Evolutionary conservation across 108 stramenopile species (phyloP).

Genomic region (Pseudonitzschia multiseries): DNA sequence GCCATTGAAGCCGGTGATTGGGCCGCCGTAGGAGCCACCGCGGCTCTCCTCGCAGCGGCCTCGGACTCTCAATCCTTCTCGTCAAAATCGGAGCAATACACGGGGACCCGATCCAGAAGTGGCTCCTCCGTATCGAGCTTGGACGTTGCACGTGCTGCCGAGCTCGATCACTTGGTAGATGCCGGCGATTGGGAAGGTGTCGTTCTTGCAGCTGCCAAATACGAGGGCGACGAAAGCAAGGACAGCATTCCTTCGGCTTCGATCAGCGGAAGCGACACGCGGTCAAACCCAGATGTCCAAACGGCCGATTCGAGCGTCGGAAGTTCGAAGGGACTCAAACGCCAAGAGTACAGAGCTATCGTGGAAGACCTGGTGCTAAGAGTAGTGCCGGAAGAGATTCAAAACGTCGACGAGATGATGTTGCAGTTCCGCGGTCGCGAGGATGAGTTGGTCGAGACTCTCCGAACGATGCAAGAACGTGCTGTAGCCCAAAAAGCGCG

Average conservation of each 20-base stretch:
- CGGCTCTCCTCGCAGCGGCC: conserved; percentile 73
- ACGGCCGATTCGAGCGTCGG: conserved; percentile 17
- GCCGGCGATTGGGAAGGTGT: conserved; percentile 87
- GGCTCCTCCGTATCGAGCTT: conserved; percentile 30
- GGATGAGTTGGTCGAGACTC: conserved; percentile 84
- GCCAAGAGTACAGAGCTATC: conserved; percentile 70
- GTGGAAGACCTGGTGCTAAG: conserved; percentile 80
- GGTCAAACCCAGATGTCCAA: conserved; percentile 13
- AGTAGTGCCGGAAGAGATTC: conserved; percentile 86
- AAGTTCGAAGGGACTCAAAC: conserved; percentile 39
- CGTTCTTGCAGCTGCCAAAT: conserved; percentile 75
- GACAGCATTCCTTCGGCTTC: conserved; percentile 18
- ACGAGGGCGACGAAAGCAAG: conserved; percentile 62
- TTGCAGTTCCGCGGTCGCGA: conserved; percentile 83
- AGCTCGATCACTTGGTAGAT: conserved; percentile 85
- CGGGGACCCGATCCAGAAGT: conserved; percentile 19
- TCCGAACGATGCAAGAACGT: conserved; percentile 88
- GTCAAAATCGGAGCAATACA: conserved; percentile 38
- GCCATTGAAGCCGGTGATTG: conserved; percentile 86
- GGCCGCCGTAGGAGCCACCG: conserved; percentile 86
- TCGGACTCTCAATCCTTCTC: conserved; percentile 73
- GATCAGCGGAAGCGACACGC: conserved; percentile 13
- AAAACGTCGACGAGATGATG: conserved; percentile 93
- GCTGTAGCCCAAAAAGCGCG: conserved; percentile 79
- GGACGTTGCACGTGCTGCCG: conserved; percentile 68